A percentile compares a stretch with the other conserved stretches of the same genome.
Conservation (phyloP, 2,329 filamentous ascomycete genomes). For the Arthrobotrys megalospora region DNA sequence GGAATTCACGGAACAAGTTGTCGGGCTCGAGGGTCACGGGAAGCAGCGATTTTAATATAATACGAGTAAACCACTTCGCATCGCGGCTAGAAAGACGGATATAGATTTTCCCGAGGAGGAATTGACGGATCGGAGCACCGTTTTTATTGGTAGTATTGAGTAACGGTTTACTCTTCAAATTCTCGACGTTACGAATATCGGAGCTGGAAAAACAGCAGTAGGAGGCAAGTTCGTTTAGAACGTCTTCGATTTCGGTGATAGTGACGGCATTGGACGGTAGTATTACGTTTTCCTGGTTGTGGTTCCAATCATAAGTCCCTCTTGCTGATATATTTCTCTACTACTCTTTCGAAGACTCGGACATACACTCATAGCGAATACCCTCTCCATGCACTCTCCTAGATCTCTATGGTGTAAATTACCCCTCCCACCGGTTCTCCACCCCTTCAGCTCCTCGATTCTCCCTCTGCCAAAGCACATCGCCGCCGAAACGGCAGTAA, state of each 20-base stretch:
- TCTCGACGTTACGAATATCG: slow-evolving; percentile 22
- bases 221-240: slow-evolving; percentile 62
- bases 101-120: slow-evolving; percentile 61
- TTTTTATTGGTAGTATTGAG: slow-evolving; percentile 8
- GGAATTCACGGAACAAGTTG: slow-evolving; percentile 49
- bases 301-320: slow-evolving; percentile 14
- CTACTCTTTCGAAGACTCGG: background rate
- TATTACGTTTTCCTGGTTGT: slow-evolving; percentile 58
- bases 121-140: slow-evolving; percentile 32
- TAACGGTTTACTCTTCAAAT: background rate
- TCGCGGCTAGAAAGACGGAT: slow-evolving; percentile 61
- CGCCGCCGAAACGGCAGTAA: slow-evolving; percentile 60
- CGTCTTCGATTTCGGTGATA: slow-evolving; percentile 62
- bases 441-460: slow-evolving; percentile 58
- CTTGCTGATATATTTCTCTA: background rate
- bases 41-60: slow-evolving; percentile 62
- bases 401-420: slow-evolving; percentile 59
- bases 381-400: slow-evolving; percentile 60
- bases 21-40: slow-evolving; percentile 60
- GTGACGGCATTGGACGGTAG: slow-evolving; percentile 51
- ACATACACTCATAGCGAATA: slow-evolving; percentile 61
- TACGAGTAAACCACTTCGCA: slow-evolving; percentile 64
- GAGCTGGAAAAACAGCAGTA: slow-evolving; percentile 62
- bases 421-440: slow-evolving; percentile 60
- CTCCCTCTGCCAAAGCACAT: slow-evolving; percentile 61